Evolutionary conservation across 352 stramenopile genomes (phyloP).

Genomic region (Globisporangium barbulae): DNA sequence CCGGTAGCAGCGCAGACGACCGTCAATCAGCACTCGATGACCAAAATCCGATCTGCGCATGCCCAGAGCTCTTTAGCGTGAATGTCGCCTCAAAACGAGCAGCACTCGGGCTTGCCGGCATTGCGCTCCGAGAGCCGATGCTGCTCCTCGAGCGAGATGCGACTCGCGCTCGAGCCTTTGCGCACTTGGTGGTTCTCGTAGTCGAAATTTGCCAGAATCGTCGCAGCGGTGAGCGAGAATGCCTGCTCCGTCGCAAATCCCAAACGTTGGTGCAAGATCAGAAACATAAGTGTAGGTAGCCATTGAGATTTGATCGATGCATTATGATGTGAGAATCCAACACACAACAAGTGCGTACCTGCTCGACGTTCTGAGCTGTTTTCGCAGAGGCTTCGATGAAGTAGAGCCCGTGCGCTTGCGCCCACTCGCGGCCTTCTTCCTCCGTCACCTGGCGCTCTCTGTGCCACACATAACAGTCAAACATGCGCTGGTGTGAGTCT

Average conservation of each 20-base stretch:
- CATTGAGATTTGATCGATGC: not conserved
- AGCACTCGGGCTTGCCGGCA: conserved; percentile 35
- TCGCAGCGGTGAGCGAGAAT: conserved; percentile 66
- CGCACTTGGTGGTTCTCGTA: conserved; percentile 56
- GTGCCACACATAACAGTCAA: not conserved
- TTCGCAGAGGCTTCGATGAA: conserved; percentile 86
- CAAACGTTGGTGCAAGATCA: conserved; percentile 6
- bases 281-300: not conserved
- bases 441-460: conserved; percentile 62
- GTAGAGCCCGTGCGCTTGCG: conserved; percentile 53
- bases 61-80: not conserved
- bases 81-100: conserved; percentile 15
- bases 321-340: not conserved
- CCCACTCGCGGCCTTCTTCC: conserved; percentile 67
- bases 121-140: conserved; percentile 17
- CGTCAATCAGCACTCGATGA: not conserved
- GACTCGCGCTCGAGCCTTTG: conserved; percentile 32
- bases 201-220: conserved; percentile 78
- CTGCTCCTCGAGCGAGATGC: conserved; percentile 36
- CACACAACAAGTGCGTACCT: conserved; percentile 28
- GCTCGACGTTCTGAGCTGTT: conserved; percentile 77
- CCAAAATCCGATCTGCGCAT: not conserved
- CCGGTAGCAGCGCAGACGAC: not conserved
- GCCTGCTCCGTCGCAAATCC: conserved; percentile 24
- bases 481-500: not conserved